A percentile compares a stretch with the other conserved stretches of the same genome.
phyloP scores from a whole-genome alignment of 2,329 filamentous ascomycete species.

The Aspergillus japonicus region DNA sequence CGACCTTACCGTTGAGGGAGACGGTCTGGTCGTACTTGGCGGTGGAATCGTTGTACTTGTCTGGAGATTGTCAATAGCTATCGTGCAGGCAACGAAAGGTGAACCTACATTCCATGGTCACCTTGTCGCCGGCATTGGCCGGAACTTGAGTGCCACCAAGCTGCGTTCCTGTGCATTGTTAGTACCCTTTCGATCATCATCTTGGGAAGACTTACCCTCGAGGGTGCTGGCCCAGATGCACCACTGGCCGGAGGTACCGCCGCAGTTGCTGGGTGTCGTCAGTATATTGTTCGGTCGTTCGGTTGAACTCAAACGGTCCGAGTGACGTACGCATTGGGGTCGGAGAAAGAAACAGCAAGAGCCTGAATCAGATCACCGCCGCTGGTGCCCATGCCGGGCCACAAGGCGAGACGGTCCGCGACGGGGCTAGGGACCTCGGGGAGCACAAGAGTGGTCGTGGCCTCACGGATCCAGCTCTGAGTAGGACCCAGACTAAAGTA shows the following conservation, averaged over 20 bases:
- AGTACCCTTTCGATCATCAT: not conserved
- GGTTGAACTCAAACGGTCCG: too few species aligned
- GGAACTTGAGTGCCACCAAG: conserved; percentile 30
- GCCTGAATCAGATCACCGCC: conserved; percentile 34
- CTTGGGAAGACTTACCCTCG: conserved; percentile 15
- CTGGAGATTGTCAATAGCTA: conserved; percentile 13
- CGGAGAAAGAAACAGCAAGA: conserved; percentile 30
- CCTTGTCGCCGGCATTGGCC: conserved; percentile 24
- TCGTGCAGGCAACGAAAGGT: not conserved
- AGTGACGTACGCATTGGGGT: conserved; percentile 26
- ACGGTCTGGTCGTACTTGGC: conserved; percentile 33
- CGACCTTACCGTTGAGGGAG: conserved; percentile 27
- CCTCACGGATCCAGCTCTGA: conserved; percentile 32
- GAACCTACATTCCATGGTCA: conserved; percentile 30
- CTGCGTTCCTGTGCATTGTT: conserved; percentile 14
- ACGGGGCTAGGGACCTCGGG: conserved; percentile 27
- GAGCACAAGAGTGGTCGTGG: conserved; percentile 31
- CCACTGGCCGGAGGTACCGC: conserved; percentile 31
- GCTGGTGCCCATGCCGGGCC: conserved; percentile 37
- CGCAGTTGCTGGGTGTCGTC: conserved; percentile 26
- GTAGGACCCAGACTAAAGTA: conserved; percentile 34
- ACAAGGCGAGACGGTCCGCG: conserved; percentile 31
- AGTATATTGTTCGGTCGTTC: not conserved
- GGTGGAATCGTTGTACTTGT: conserved; percentile 32
- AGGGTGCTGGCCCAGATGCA: conserved; percentile 35